These are phyloP conservation scores for Erodium trifolium DNA, from an alignment of 441 rosid species.

Conservation along the genomic window DNA sequence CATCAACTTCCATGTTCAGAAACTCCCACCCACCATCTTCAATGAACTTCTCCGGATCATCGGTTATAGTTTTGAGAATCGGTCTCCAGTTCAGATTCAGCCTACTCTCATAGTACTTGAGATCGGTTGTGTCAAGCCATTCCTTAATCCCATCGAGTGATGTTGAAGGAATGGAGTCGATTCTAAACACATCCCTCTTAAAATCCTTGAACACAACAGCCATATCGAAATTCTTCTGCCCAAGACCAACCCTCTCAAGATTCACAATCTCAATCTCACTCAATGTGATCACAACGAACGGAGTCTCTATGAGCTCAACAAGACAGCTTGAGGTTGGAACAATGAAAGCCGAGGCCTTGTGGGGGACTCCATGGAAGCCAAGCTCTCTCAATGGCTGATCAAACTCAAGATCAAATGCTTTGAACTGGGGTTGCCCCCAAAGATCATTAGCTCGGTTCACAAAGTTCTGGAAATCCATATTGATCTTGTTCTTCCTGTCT, in stretches of 20 bases:
- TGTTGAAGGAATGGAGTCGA: conserved; percentile 74
- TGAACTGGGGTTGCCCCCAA: conserved; percentile 74
- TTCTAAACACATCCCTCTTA: conserved; percentile 70
- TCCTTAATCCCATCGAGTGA: conserved; percentile 81
- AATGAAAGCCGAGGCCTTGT: conserved; percentile 65
- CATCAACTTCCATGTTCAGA: conserved; percentile 74
- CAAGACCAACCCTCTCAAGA: conserved; percentile 84
- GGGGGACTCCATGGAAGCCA: conserved; percentile 83
- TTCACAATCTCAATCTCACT: conserved; percentile 90
- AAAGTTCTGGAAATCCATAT: conserved; percentile 72
- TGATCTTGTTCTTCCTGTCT: conserved; percentile 71
- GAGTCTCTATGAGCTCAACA: conserved; percentile 69
- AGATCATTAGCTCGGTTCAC: conserved; percentile 73
- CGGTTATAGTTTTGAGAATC: conserved; percentile 74
- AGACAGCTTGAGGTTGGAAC: conserved; percentile 87
- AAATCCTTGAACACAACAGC: conserved; percentile 81
- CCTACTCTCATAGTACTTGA: conserved; percentile 85
- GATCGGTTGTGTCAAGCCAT: conserved; percentile 84
- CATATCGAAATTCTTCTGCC: conserved; percentile 91
- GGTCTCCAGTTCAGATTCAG: conserved; percentile 88
- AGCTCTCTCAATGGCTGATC: conserved; percentile 88
- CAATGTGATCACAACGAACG: conserved; percentile 71
- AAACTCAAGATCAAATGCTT: conserved; percentile 67
- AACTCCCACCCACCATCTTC: conserved; percentile 94
- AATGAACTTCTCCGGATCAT: conserved; percentile 74